phyloP scores from a whole-genome alignment of 148 eudicot species.

The Rhododendron henanense region DNA sequence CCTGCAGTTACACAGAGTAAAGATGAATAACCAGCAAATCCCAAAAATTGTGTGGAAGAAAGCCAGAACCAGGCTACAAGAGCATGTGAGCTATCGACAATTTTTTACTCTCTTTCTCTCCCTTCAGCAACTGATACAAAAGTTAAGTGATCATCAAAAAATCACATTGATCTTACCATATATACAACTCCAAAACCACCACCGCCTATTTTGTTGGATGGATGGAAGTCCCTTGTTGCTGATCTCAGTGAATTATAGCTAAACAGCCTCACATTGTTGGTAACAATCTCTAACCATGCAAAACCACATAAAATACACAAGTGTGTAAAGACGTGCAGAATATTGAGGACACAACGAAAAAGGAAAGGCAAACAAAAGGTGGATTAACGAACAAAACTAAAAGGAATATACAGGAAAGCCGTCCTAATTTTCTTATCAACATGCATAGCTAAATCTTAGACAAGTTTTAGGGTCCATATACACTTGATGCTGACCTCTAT shows the following conservation, averaged over 20 bases:
- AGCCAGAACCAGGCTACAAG: not conserved
- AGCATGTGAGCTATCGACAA: not conserved
- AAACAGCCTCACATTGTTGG: slow-evolving; percentile 36
- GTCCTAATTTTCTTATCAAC: not conserved
- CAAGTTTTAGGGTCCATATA: not conserved
- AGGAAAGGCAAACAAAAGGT: not conserved
- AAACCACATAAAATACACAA: not conserved
- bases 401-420: not conserved
- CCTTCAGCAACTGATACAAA: not conserved
- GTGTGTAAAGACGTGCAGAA: not conserved
- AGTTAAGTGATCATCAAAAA: not conserved
- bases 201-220: slow-evolving; percentile 44
- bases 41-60: not conserved
- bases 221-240: slow-evolving; percentile 48
- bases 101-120: not conserved
- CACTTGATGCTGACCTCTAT: not conserved
- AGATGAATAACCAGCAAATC: not conserved
- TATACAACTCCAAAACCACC: slow-evolving; percentile 57
- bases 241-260: slow-evolving; percentile 48
- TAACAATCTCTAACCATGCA: slow-evolving; percentile 28
- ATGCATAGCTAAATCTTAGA: not conserved
- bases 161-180: slow-evolving; percentile 23
- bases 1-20: slow-evolving; percentile 24
- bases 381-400: slow-evolving; percentile 1
- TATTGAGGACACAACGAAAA: not conserved